Base-by-base conservation (phyloP, 805 yeast genomes). In the Danielozyma ontarioensis region DNA sequence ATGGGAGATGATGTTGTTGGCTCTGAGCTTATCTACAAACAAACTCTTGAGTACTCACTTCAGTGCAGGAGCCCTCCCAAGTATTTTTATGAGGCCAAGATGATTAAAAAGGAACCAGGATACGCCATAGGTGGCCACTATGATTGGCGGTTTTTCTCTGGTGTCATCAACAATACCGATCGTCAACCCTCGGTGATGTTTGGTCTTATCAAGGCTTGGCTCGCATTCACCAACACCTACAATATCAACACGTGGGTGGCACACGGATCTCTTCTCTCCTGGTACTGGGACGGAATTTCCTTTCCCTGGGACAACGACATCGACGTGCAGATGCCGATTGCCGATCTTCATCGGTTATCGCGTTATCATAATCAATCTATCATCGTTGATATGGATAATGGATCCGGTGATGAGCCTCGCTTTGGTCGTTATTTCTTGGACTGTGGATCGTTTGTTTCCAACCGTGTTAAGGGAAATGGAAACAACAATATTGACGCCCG, bases 401-500 rank as follows among this genome's bases (percentile, higher is more conserved):
- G 6, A 3, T 15, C n/a, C 12, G 39, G 40, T 37, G 40, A 53
- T 3, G 74, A 57, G 17, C 61, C 72, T 33, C 81, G 83, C 1
- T 66, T 72, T 46, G 83, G 83, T 1, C 65, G 72, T 34, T 80
- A 70, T 48, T 67, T 74, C 34, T 39, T 78, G 28, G 59, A 53
- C 32, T 51, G 57, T 34, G 55, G 53, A 3, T 37, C 49, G 4
- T 50, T 42, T 33, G 42, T 53, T 24, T 42, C 37, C 25, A 27
- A 31, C 13, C 41, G 62, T 24, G 35, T 23, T 5, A 62, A 62
- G 36, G 71, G 66, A 13, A 66, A 68, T 38, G 78, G 78, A 3
- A 50, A 55, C 36, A 74, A 75, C 46, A 68, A 68, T 27, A 74
- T 74, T 29, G 80, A 75, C 51, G 80, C 78, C 2, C 52, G 80